phyloP scores from a whole-genome alignment of 2,329 filamentous ascomycete species.

The Alternaria conjuncta region DNA sequence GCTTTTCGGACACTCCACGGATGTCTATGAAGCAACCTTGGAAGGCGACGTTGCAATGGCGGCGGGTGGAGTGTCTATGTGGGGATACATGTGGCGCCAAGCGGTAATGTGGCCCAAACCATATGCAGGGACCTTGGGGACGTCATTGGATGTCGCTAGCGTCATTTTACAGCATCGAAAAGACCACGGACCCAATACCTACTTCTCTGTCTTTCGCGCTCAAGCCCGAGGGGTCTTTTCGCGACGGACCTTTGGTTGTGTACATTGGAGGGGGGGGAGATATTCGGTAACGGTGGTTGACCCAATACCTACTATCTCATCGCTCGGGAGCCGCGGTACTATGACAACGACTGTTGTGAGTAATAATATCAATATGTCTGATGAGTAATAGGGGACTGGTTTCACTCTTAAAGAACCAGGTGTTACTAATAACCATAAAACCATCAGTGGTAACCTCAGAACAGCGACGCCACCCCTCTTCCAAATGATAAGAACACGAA shows the following conservation, averaged over 20 bases:
- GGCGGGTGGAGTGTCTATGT: slow-evolving; percentile 15
- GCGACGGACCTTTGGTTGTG: no score
- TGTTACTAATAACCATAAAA: neutral
- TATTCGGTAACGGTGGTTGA: neutral
- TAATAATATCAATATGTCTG: neutral
- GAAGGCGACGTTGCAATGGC: slow-evolving; percentile 14
- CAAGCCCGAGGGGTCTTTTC: no score
- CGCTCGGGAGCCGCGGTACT: neutral
- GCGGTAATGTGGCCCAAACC: slow-evolving; percentile 17
- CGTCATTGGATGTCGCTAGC: slow-evolving; percentile 7
- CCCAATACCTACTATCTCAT: neutral
- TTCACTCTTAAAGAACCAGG: neutral
- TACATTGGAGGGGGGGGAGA: no score
- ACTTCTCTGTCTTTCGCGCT: neutral
- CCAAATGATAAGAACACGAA: neutral
- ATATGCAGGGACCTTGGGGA: neutral
- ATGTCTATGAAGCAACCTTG: neutral
- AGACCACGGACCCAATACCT: neutral
- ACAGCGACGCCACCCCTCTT: neutral
- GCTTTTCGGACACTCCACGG: neutral
- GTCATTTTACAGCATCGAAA: neutral
- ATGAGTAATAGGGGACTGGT: neutral
- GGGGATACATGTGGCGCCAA: slow-evolving; percentile 24
- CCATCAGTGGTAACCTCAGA: neutral
- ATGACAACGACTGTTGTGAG: neutral